Conservation (phyloP, 78 protist species). For the Thecamonas trahens region DNA sequence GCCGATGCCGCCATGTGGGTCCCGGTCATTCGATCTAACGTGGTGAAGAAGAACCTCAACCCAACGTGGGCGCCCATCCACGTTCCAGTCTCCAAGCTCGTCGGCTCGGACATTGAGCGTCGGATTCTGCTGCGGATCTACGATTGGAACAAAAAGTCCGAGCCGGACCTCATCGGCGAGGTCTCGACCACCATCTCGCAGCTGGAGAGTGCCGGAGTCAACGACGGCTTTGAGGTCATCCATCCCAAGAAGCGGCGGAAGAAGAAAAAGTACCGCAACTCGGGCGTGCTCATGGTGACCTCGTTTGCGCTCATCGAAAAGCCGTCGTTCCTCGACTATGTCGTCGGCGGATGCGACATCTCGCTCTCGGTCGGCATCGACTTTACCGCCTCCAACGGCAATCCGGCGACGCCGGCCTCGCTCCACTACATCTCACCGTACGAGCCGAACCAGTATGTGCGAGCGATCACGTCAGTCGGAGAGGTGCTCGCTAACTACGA, state of each 20-base stretch:
- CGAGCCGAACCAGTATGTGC: constrained; percentile 19
- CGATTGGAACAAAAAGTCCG: not conserved
- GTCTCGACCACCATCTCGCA: not conserved
- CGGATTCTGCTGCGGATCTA: not conserved
- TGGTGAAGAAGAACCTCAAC: not conserved
- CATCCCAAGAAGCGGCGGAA: constrained; percentile 28
- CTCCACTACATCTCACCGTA: constrained; percentile 50
- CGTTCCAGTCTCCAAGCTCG: not conserved
- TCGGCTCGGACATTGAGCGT: not conserved
- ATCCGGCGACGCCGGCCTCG: constrained; percentile 14
- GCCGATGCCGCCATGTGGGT: not conserved
- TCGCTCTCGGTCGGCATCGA: constrained; percentile 66
- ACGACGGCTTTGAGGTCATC: not conserved
- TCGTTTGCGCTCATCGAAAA: constrained; percentile 4
- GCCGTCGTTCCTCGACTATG: constrained; percentile 58
- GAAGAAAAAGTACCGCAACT: constrained; percentile 41
- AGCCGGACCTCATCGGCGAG: not conserved
- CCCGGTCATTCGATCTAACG: not conserved
- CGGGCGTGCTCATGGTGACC: constrained; percentile 30
- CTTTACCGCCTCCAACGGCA: constrained; percentile 71
- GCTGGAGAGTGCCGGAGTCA: not conserved
- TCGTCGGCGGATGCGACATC: constrained; percentile 60
- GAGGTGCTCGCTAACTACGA: constrained; percentile 41
- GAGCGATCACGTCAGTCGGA: constrained; percentile 32
- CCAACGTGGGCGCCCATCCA: not conserved